Percentiles rank a stretch among this genome's conserved stretches.
phyloP scores from a whole-genome alignment of 306 rosid genomes.

The Cicer cuneatum region DNA sequence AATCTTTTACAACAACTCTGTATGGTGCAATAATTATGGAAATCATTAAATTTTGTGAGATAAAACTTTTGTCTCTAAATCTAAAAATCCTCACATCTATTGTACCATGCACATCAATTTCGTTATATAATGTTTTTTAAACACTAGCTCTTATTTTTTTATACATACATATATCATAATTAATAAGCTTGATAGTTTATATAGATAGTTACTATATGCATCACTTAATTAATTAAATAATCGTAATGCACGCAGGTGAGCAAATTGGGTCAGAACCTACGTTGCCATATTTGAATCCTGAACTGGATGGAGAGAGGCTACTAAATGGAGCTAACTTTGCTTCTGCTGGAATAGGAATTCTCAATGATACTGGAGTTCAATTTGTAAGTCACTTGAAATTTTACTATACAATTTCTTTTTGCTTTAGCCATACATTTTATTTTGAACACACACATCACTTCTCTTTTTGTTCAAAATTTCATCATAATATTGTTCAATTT shows the following conservation, averaged over 20 bases:
- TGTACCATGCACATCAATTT: too few relatives aligned
- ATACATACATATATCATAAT: neutral
- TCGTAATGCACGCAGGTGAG: constrained; percentile 55
- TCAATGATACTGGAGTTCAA: constrained; percentile 89
- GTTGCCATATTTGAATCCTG: constrained; percentile 80
- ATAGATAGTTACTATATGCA: neutral
- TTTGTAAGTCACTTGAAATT: constrained; percentile 56
- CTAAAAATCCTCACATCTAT: too few relatives aligned
- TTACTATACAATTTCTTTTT: neutral
- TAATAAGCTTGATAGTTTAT: neutral
- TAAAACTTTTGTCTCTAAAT: too few relatives aligned
- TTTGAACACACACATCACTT: too few relatives aligned
- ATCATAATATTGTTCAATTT: too few relatives aligned
- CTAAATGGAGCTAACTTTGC: constrained; percentile 90
- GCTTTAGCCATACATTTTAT: neutral
- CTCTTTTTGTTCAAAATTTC: too few relatives aligned
- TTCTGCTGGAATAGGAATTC: constrained; percentile 93
- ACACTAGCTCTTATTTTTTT: too few relatives aligned
- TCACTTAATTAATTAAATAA: neutral
- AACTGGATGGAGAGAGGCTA: constrained; percentile 57
- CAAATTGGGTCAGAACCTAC: constrained; percentile 71
- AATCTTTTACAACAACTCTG: too few relatives aligned
- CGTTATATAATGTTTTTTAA: too few relatives aligned
- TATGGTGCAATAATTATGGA: too few relatives aligned
- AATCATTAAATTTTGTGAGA: too few relatives aligned